Percentiles rank a stretch among this genome's conserved stretches.
phyloP scores from a whole-genome alignment of 495 filamentous ascomycete species.

The Parachaetomium inaequale region DNA sequence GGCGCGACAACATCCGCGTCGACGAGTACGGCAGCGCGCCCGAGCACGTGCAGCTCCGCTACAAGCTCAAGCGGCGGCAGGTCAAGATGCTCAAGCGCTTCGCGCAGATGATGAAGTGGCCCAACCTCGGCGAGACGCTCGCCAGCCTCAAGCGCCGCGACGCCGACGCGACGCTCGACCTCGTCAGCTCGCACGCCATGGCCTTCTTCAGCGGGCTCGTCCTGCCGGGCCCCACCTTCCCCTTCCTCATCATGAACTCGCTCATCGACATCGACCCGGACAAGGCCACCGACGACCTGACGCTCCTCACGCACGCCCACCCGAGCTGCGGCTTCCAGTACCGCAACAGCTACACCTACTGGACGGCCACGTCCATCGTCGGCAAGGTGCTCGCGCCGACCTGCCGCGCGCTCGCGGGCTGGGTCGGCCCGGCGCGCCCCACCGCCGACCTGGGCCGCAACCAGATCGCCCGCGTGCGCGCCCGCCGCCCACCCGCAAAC shows the following conservation, averaged over 20 bases:
- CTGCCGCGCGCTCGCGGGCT: conserved; percentile 63
- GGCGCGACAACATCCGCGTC: conserved; percentile 63
- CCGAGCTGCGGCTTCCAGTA: conserved; percentile 70
- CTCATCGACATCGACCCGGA: conserved; percentile 68
- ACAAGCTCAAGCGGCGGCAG: conserved; percentile 57
- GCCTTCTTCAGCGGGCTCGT: conserved; percentile 69
- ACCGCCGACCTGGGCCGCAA: conserved; percentile 57
- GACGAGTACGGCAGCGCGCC: conserved; percentile 44
- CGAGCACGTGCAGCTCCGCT: conserved; percentile 51
- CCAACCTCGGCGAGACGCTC: conserved; percentile 61
- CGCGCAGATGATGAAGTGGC: conserved; percentile 68
- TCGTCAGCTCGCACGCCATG: conserved; percentile 61
- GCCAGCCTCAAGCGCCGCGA: conserved; percentile 56
- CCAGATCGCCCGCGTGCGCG: conserved; percentile 60
- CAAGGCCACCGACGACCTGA: conserved; percentile 54
- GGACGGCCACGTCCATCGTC: conserved; percentile 63
- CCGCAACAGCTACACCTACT: conserved; percentile 63
- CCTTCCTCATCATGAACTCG: conserved; percentile 69
- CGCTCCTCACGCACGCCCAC: conserved; percentile 57
- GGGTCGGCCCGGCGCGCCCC: conserved; percentile 65
- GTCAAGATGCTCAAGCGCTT: conserved; percentile 62
- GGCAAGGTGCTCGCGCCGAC: conserved; percentile 75
- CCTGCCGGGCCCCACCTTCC: conserved; percentile 63
- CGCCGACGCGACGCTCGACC: conserved; percentile 51
- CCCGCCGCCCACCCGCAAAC: conserved; percentile 41